phyloP scores from a whole-genome alignment of 208 protist genomes.

The Phytomonas francai region DNA sequence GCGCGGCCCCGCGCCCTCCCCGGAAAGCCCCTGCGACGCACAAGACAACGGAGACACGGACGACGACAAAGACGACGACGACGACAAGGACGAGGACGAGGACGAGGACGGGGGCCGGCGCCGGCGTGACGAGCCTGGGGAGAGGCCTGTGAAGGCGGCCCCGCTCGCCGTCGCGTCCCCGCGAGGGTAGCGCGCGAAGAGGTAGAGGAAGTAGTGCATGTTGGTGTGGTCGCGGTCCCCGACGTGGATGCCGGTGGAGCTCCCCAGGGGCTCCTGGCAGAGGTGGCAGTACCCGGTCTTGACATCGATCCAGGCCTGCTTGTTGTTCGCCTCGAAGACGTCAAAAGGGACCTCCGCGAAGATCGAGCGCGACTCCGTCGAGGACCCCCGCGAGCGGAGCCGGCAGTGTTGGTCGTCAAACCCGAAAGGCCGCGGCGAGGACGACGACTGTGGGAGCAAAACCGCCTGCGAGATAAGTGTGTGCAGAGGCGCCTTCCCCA shows the following conservation, averaged over 20 bases:
- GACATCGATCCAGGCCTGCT: conserved; percentile 67
- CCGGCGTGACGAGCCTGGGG: background rate
- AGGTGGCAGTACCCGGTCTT: conserved; percentile 66
- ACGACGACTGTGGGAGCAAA: too few relatives aligned
- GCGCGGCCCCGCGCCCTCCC: background rate
- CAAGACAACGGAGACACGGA: background rate
- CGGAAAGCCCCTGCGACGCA: background rate
- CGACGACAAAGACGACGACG: background rate
- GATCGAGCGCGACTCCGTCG: conserved; percentile 19
- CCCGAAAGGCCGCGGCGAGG: background rate
- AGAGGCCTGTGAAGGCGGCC: conserved; percentile 1
- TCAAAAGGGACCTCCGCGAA: conserved; percentile 19
- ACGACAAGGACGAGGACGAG: background rate
- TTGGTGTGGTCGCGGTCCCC: conserved; percentile 78
- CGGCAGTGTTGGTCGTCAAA: conserved; percentile 21
- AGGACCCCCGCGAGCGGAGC: conserved; percentile 27
- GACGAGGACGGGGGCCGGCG: background rate
- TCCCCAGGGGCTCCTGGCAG: conserved; percentile 74
- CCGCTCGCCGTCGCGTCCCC: conserved; percentile 11
- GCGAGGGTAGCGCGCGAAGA: conserved; percentile 61
- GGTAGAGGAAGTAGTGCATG: conserved; percentile 74
- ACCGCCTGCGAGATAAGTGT: too few relatives aligned
- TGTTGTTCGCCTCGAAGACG: conserved; percentile 74
- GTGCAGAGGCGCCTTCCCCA: too few relatives aligned
- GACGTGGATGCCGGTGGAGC: conserved; percentile 43